Base-by-base conservation (phyloP, 1,139 yeast genomes). In the Yamadazyma aaseri region DNA sequence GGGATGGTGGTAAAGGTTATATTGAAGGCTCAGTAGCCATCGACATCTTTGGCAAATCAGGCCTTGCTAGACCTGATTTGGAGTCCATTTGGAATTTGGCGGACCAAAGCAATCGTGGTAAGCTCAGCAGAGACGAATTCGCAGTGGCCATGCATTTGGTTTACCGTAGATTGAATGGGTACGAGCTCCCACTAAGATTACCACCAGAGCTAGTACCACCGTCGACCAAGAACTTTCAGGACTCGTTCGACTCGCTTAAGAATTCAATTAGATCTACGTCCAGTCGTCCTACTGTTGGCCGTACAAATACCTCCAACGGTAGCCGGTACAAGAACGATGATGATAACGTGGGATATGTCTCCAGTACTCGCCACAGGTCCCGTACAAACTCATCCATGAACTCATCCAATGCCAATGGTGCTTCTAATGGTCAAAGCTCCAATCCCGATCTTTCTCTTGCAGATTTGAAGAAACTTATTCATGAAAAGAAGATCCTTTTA, bases 81-180 rank as follows among this genome's bases (percentile, higher is more conserved):
- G 97, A 90, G 56, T 71, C 81, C 24, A 86, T 92, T 43, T 92
- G 98, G 98, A 87, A 84, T 35, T 65, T 84, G 44, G 76, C 84
- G 23, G 90, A 85, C 51, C 68, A 77, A 14, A 79, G 80, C 35
- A 82, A 83, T 50, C 72, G 80, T 38, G 89, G 92, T 2, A 81
- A 77, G 53, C 69, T 84, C 46, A 83, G 82, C 53, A 80, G 77
- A 49, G 90, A 84, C 55, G 89, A 83, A 49, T 84, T 84, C 61
- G 82, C 89, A 0, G 82, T 83, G 30, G 92, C 92, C 15, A 84
- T 84, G 94, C 90, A 84, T 61, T 63, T 84, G 44, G 85, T 84
- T 22, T 84, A 84, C 58, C 73, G 89, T 53, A 69, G 86, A 44
- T 63, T 84, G 51, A 83, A 82, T 52, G 90, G 90, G 0, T 71